phyloP scores from a whole-genome alignment of 495 filamentous ascomycete species.

The Apiosordaria backusii region DNA sequence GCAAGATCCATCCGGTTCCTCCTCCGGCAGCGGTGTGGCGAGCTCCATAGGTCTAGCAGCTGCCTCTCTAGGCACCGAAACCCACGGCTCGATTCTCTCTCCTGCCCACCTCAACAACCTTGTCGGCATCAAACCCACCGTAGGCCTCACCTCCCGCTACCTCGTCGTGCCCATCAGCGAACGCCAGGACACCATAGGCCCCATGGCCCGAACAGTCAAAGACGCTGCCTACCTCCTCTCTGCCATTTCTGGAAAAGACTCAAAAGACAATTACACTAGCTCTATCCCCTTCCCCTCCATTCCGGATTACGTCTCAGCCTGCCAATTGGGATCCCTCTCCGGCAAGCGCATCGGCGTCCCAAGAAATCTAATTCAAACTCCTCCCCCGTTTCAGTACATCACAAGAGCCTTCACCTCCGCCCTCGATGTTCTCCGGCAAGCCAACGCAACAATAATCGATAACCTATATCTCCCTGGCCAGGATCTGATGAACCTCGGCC shows the following conservation, averaged over 20 bases:
- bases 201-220: constrained; percentile 57
- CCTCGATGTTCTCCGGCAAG: neutral
- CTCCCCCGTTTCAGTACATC: neutral
- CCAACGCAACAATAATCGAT: neutral
- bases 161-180: constrained; percentile 60
- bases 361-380: constrained; percentile 33
- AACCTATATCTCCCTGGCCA: constrained; percentile 13
- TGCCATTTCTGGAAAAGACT: constrained; percentile 56
- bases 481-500: neutral
- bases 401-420: neutral
- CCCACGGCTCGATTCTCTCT: constrained; percentile 36
- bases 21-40: constrained; percentile 25
- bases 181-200: constrained; percentile 63
- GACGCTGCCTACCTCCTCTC: constrained; percentile 65
- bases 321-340: constrained; percentile 54
- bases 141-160: constrained; percentile 60
- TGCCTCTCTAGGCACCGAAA: constrained; percentile 38
- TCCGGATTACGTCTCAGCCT: constrained; percentile 45
- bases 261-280: constrained; percentile 44
- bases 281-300: constrained; percentile 39
- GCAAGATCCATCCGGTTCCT: constrained; percentile 37
- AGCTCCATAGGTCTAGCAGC: constrained; percentile 35
- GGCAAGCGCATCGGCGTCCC: constrained; percentile 63
- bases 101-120: constrained; percentile 43
- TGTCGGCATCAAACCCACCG: constrained; percentile 62